phyloP scores from a whole-genome alignment of 148 eudicot species.

The Talinum fruticosum region DNA sequence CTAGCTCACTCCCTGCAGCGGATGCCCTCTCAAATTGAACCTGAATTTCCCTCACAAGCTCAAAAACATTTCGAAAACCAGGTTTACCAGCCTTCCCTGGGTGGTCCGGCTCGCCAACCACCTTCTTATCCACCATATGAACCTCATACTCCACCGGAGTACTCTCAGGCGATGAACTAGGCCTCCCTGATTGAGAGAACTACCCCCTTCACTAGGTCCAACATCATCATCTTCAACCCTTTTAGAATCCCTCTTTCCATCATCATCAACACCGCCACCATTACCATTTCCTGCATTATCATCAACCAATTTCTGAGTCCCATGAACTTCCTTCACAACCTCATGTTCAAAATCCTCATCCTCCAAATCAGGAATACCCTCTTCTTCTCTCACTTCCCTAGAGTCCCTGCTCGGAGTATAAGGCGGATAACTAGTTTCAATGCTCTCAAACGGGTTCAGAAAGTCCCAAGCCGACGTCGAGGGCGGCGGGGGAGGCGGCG shows the following conservation, averaged over 20 bases:
- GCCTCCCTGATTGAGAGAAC: slow-evolving; percentile 26
- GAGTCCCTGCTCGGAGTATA: slow-evolving; percentile 69
- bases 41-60: slow-evolving; percentile 78
- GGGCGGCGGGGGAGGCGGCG: slow-evolving; percentile 83
- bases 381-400: slow-evolving; percentile 87
- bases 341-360: slow-evolving; percentile 73
- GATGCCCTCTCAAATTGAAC: slow-evolving; percentile 83
- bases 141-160: slow-evolving; percentile 76
- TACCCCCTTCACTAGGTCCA: slow-evolving; percentile 28
- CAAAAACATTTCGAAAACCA: slow-evolving; percentile 50
- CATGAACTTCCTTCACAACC: slow-evolving; percentile 80
- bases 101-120: slow-evolving; percentile 49
- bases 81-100: slow-evolving; percentile 31
- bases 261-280: slow-evolving; percentile 15
- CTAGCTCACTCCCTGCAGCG: slow-evolving; percentile 60
- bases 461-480: slow-evolving; percentile 74
- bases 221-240: slow-evolving; percentile 34
- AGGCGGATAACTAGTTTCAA: slow-evolving; percentile 52
- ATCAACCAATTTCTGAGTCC: slow-evolving; percentile 54
- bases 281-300: slow-evolving; percentile 17
- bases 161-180: slow-evolving; percentile 39
- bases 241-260: slow-evolving; percentile 27
- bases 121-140: slow-evolving; percentile 86
- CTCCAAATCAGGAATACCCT: slow-evolving; percentile 95
- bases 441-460: slow-evolving; percentile 71